Base-by-base conservation (phyloP, 352 stramenopile species). In the Globisporangium splendens region DNA sequence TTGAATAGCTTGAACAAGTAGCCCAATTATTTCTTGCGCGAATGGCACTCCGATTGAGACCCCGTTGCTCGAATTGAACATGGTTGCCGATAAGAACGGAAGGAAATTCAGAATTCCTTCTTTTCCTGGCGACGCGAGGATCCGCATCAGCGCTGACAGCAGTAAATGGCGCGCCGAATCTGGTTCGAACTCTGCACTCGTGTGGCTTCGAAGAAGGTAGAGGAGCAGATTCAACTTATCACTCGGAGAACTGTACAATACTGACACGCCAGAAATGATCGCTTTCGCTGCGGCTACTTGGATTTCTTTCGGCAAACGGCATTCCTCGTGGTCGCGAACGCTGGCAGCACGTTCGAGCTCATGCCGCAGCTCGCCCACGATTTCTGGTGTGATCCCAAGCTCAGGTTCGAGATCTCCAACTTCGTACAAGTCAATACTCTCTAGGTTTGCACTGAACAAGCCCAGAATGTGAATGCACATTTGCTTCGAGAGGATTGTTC, bases 61-160 rank as follows among this genome's bases (percentile, higher is more conserved):
- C 11, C 22, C 24, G n/a, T 53, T 56, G 8, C 49, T 54, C 18
- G 64, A 54, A 15, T 48, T 35, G 33, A n/a, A 39, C 8, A 13
- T 61, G 38, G 14, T 44, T 20, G 15, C 53, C 39, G 28, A 68
- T 50, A 56, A 74, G 65, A 52, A 60, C 8, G 76, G 85, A 54
- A 93, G 75, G 20, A 95, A 77, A 3, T 75, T 91, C 24, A 92
- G 56, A 33, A 95, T 79, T 39, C 85, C 83, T 42, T 86, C 72
- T 41, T 68, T 66, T 11, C 81, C 80, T 43, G 83, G 85, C 17
- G 66, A 59, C 39, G 83, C 65, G 21, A 93, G 77, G 5, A 77
- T 54, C 38, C 63, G 69, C 43, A 93, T 59, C 24, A 92, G 60
- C 15, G 77, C 77, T n/a, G 52, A 59, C 17, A 95, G 59, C 11